phyloP scores from a whole-genome alignment of 177 flowering plant species.

The Telopea speciosissima region DNA sequence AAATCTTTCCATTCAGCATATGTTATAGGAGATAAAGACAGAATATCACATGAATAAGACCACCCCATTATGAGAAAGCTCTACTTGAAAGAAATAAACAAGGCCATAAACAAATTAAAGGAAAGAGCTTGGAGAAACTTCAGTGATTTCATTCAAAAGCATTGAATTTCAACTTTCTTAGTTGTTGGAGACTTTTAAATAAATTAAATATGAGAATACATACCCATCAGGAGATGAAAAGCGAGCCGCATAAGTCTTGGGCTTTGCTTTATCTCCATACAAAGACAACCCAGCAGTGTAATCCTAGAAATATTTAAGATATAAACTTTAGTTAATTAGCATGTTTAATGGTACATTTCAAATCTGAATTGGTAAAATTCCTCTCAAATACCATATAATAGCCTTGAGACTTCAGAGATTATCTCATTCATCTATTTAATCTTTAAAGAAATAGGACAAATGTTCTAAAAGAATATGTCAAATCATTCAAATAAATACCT shows the following conservation, averaged over 20 bases:
- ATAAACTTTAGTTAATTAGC: slow-evolving; percentile 1
- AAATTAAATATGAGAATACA: not conserved
- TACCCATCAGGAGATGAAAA: slow-evolving; percentile 97
- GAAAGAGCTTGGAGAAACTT: not conserved
- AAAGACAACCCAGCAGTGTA: slow-evolving; percentile 74
- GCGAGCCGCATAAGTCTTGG: slow-evolving; percentile 82
- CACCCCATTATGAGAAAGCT: not conserved
- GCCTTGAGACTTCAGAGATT: not conserved
- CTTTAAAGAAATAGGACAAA: not conserved
- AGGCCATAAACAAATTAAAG: not conserved
- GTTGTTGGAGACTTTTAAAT: not conserved
- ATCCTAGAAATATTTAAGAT: slow-evolving; percentile 41
- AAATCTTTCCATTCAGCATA: not conserved
- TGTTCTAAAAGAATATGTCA: not conserved
- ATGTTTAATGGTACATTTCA: not conserved
- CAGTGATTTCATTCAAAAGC: not conserved
- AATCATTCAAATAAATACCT: slow-evolving; percentile 34
- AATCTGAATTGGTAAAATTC: not conserved
- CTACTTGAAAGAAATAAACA: not conserved
- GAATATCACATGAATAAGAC: not conserved
- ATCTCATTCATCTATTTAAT: not conserved
- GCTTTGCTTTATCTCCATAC: slow-evolving; percentile 92
- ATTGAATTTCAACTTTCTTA: no score
- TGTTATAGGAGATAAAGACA: not conserved
- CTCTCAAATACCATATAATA: not conserved